phyloP scores from a whole-genome alignment of 305 asterid species.

The Solanum chacoense region DNA sequence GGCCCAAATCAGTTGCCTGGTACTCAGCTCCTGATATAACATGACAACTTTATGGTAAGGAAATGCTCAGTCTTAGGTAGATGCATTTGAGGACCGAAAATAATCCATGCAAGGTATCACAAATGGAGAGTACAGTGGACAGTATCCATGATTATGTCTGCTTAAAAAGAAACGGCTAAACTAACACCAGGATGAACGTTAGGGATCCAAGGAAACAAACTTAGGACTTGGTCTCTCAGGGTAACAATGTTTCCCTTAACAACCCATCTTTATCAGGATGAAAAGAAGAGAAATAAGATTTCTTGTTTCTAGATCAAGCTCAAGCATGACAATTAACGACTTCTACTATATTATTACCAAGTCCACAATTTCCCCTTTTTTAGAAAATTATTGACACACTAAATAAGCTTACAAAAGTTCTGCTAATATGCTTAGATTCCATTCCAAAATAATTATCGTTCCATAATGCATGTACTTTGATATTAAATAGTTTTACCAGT shows the following conservation, averaged over 20 bases:
- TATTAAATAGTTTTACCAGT: not conserved
- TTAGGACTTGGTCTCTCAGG: not conserved
- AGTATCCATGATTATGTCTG: not conserved
- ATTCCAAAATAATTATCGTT: not conserved
- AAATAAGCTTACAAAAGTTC: not conserved
- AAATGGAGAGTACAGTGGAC: not conserved
- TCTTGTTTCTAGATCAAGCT: not conserved
- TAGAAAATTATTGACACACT: not conserved
- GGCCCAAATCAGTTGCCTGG: conserved; percentile 89
- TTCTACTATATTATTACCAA: not conserved
- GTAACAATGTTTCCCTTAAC: not conserved
- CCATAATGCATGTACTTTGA: not conserved
- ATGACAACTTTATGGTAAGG: conserved; percentile 1
- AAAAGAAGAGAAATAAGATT: not conserved
- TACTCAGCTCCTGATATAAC: conserved; percentile 86
- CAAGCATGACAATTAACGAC: not conserved
- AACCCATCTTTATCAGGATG: not conserved
- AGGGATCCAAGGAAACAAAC: not conserved
- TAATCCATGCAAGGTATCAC: not conserved
- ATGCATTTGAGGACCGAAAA: not conserved
- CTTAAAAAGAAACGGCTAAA: not conserved
- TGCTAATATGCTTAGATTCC: not conserved
- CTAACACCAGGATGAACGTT: not conserved
- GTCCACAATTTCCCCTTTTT: not conserved
- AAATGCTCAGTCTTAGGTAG: not conserved